Base-by-base conservation (phyloP, 2,329 filamentous ascomycete species). In the Cladorrhinum sp. region DNA sequence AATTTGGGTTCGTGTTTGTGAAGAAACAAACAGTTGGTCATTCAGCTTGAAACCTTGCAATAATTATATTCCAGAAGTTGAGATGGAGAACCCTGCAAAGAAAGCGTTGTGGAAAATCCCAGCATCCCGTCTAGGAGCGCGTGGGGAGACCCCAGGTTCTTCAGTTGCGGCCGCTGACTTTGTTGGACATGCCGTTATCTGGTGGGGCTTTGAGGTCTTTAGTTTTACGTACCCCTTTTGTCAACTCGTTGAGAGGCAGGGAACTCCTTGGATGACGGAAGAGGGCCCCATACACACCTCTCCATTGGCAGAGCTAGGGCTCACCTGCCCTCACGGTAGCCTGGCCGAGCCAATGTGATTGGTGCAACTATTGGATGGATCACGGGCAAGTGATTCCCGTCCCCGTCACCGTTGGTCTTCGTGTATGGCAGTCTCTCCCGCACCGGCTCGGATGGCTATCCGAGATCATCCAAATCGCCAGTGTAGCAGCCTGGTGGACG, bases 61-160 rank as follows among this genome's bases (percentile, higher is more conserved):
- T 18, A 6, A 28, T n/a, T 36, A 26, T 49, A 26, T 57, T 23
- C 9, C 42, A 46, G 26, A 42, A 49, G 39, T 57, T 57, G 36
- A 26, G 36, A 16, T 51, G 49, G 20, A 23, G 20, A 24, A 24
- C 18, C 16, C 36, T 42, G 28, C 30, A 30, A 21, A 18, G 21
- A 39, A 56, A 42, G 30, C 23, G 33, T 21, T 18, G 54, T 48
- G 33, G 36, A 21, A 26, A 24, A 23, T 18, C 30, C 23, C 54
- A 39, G 54, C 54, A 46, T 48, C 54, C 54, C 24, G 42, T 57
- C 20, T 49, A 36, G 46, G 36, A 49, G 24, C 12, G 24, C n/a
- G 26, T 42, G 51, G 46, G 52, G 59, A 61, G 55, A 59, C 52
- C 58, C 62, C 62, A 52, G 57, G 33, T 56, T 60, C 36, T 23